These are phyloP conservation scores for Aspergillus coremiiformis DNA, from an alignment of 495 filamentous ascomycete genomes.

Conservation along the genomic window DNA sequence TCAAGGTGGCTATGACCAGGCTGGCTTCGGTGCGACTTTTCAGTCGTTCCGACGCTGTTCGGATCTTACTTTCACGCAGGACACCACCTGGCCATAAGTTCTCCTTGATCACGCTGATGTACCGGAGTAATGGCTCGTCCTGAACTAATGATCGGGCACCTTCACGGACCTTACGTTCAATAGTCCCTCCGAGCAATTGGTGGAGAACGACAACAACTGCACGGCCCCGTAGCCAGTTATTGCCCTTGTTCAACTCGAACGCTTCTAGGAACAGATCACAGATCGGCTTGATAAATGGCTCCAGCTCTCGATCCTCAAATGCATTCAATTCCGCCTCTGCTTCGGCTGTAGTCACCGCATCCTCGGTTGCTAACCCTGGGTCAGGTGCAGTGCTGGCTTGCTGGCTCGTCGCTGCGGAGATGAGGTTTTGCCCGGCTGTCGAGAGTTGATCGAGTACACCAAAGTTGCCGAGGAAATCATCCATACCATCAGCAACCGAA, in stretches of 20 bases:
- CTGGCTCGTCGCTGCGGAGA: slow-evolving; percentile 79
- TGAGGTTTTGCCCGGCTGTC: slow-evolving; percentile 83
- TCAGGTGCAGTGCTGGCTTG: slow-evolving; percentile 28
- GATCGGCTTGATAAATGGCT: slow-evolving; percentile 97
- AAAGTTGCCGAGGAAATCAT: slow-evolving; percentile 93
- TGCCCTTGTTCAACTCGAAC: slow-evolving; percentile 89
- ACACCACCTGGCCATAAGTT: slow-evolving; percentile 74
- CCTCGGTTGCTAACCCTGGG: slow-evolving; percentile 41
- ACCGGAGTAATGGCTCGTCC: slow-evolving; percentile 71
- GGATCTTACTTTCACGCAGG: slow-evolving; percentile 43
- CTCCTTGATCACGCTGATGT: slow-evolving; percentile 61
- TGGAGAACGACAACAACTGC: slow-evolving; percentile 82
- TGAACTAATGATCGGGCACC: slow-evolving; percentile 59
- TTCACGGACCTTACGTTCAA: slow-evolving; percentile 90
- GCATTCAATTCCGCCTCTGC: slow-evolving; percentile 92
- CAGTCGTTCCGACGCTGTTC: slow-evolving; percentile 60
- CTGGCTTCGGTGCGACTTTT: slow-evolving; percentile 65
- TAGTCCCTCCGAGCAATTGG: slow-evolving; percentile 70
- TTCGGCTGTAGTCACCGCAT: slow-evolving; percentile 68
- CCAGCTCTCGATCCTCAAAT: slow-evolving; percentile 80
- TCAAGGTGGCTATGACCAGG: slow-evolving; percentile 69
- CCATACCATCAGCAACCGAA: slow-evolving; percentile 95
- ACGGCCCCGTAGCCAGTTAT: slow-evolving; percentile 88
- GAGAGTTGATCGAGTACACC: slow-evolving; percentile 93
- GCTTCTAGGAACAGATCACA: slow-evolving; percentile 95